Evolutionary conservation across 805 yeast genomes (phyloP).

Genomic region (Monosporozyma yasuniensis): DNA sequence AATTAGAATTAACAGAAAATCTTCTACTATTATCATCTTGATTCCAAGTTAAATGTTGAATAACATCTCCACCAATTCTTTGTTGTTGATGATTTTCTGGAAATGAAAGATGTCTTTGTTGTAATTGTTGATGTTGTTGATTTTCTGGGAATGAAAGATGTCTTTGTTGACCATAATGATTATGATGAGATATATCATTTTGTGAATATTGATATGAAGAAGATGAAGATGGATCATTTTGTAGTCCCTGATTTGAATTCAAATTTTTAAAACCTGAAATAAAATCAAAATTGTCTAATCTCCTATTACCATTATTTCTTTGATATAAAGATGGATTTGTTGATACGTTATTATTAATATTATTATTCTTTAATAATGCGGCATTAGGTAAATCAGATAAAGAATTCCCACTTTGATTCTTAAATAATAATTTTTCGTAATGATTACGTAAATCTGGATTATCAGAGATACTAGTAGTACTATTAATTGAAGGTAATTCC

Average conservation of each 20-base stretch:
- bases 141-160: background rate
- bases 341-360: too few relatives aligned
- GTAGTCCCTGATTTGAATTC: conserved; percentile 25
- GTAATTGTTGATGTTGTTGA: background rate
- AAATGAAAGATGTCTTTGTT: background rate
- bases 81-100: background rate
- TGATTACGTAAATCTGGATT: conserved; percentile 24
- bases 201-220: background rate
- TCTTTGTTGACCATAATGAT: background rate
- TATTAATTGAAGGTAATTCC: conserved; percentile 25
- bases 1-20: background rate
- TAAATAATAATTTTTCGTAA: conserved; percentile 25
- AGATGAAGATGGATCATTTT: background rate
- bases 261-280: conserved; percentile 18
- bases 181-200: background rate
- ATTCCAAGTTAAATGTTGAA: background rate
- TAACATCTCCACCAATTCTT: background rate
- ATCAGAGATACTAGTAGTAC: conserved; percentile 26
- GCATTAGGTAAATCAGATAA: conserved; percentile 21
- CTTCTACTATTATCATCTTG: background rate
- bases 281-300: conserved; percentile 13
- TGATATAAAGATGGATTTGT: background rate
- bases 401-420: conserved; percentile 26
- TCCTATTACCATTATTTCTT: background rate
- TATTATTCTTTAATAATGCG: background rate